phyloP scores from a whole-genome alignment of 73 alveolate genomes.

The Breviolum minutum region DNA sequence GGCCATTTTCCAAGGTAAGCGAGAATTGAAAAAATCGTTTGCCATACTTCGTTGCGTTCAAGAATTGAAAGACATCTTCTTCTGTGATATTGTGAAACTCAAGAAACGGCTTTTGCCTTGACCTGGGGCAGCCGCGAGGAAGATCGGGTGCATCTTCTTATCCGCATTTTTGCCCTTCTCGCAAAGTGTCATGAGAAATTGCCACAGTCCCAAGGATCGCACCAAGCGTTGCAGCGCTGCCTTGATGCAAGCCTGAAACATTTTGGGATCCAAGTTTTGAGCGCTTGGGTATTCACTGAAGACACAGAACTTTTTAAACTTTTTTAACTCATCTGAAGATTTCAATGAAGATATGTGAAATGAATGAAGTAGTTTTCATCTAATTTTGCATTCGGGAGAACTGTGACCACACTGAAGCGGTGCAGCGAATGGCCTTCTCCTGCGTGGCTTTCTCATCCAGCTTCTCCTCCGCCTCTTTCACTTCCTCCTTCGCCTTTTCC shows the following conservation, averaged over 20 bases:
- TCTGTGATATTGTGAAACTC: background rate
- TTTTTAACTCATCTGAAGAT: too few species aligned
- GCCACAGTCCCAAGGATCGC: background rate
- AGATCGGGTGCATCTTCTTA: constrained; percentile 17
- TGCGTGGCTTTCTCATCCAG: too few species aligned
- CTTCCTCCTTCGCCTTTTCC: background rate
- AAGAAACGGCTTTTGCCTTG: constrained; percentile 12
- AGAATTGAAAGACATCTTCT: background rate
- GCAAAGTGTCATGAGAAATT: background rate
- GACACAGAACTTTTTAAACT: background rate
- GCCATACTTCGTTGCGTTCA: background rate
- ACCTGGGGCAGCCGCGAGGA: constrained; percentile 23
- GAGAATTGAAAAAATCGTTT: background rate
- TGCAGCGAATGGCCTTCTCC: too few species aligned
- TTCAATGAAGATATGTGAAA: too few species aligned
- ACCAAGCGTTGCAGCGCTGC: constrained; percentile 18
- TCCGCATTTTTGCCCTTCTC: background rate
- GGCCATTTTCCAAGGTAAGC: constrained; percentile 6
- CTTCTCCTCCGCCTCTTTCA: too few species aligned
- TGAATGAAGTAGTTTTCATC: too few species aligned
- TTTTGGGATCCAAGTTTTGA: background rate
- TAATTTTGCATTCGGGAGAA: too few species aligned
- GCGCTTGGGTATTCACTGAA: background rate
- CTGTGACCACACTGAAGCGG: too few species aligned
- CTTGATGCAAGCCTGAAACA: background rate